Evolutionary conservation across 768 basidiomycete genomes (phyloP).

Genomic region (Mycena floridula): DNA sequence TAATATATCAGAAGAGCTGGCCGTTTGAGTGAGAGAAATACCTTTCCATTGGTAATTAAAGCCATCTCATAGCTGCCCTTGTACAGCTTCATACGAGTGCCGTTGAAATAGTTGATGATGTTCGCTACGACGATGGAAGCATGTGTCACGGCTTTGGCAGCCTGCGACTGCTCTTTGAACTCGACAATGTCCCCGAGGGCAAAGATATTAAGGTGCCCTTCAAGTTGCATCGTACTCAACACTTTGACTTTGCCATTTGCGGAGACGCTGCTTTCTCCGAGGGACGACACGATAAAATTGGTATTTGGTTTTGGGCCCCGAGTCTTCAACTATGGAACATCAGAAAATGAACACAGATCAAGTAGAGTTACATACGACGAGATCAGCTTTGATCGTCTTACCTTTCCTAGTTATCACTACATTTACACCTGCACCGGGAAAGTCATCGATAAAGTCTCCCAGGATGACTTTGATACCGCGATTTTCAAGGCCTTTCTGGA

Average conservation of each 20-base stretch:
- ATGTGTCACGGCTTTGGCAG: slow-evolving; percentile 39
- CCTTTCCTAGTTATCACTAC: slow-evolving; percentile 37
- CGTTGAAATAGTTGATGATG: slow-evolving; percentile 36
- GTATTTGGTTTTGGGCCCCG: slow-evolving; percentile 25
- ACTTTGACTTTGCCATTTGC: slow-evolving; percentile 41
- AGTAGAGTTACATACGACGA: slow-evolving; percentile 39
- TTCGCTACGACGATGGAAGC: slow-evolving; percentile 42
- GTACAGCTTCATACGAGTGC: slow-evolving; percentile 40
- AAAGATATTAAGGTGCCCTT: slow-evolving; percentile 45
- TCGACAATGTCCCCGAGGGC: slow-evolving; percentile 64
- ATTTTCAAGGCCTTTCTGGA: slow-evolving; percentile 24
- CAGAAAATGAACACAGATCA: slow-evolving; percentile 9
- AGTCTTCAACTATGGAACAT: slow-evolving; percentile 25
- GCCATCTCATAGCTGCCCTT: slow-evolving; percentile 48
- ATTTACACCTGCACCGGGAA: slow-evolving; percentile 25
- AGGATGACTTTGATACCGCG: slow-evolving; percentile 31
- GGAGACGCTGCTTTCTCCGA: slow-evolving; percentile 25
- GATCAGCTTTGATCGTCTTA: slow-evolving; percentile 30
- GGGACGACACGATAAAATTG: slow-evolving; percentile 20
- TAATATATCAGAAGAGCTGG: neutral
- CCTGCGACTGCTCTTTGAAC: slow-evolving; percentile 57
- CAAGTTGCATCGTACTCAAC: slow-evolving; percentile 50
- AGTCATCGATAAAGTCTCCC: slow-evolving; percentile 34
- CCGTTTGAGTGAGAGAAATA: slow-evolving; percentile 11
- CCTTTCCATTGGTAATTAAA: slow-evolving; percentile 47